Evolutionary conservation across 108 stramenopile genomes (phyloP), one percentile per base, ranked within the genome.

Genomic region (Nitzschia sp.): DNA sequence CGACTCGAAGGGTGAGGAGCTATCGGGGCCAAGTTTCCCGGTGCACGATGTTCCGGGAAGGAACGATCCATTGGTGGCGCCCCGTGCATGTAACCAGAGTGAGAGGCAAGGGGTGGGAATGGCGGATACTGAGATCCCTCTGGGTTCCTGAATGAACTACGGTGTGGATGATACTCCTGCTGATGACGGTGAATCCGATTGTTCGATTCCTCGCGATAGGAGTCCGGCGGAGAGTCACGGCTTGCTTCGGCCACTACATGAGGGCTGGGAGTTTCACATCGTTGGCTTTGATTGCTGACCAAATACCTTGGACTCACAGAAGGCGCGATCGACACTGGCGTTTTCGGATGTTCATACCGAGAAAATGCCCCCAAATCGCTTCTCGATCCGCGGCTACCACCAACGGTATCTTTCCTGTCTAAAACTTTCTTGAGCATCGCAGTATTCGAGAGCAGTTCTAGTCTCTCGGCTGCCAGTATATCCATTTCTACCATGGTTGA

Each of bases 401-500:
- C 11, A 23, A 18, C 57, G 3, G 13, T 3, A 28, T 59, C 33
- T 18, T n/a, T 59, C 57, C 42, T 56, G 27, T 68, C 54, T 18
- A 57, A 13, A 18, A 42, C 55, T 23, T 68, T 56, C 55, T 68
- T 68, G 1, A 68, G 38, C 53, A 72, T 54, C 53, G 72, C 72
- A n/a, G 72, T 74, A 25, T 62, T 54, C 8, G 72, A 74, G 3
- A 74, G 72, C 36, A 74, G 46, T 31, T 65, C 65, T 8, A 74
- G 63, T 24, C 56, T 65, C 28, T 74, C 35, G 5, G 57, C 26
- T 54, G 19, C 32, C 4, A 24, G 5, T 15, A 11, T 8, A 28
- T 24, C 84, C 33, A 1, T 89, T 89, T 15, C 87, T 54, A 24
- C 87, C 71, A 53, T 92, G 86, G 61, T 89, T 30, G n/a, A 70